Base-by-base conservation (phyloP, 495 filamentous ascomycete species). In the Pseudotulostoma volvatum region DNA sequence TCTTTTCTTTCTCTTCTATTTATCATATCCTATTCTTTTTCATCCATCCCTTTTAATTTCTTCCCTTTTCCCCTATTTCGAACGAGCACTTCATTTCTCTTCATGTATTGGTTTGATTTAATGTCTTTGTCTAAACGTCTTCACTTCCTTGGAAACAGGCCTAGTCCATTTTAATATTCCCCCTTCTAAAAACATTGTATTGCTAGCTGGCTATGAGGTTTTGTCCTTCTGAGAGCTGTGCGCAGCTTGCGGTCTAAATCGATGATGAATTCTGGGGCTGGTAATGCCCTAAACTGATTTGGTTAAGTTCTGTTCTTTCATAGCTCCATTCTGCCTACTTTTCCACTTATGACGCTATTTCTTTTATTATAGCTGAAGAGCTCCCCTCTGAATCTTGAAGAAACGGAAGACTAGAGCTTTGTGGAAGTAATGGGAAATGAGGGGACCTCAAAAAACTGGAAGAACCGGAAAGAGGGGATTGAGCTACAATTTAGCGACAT, bases 121-220 rank as follows among this genome's bases (percentile, higher is more conserved):
- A 33, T 40, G 31, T 34, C 38, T 34, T 32, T 17, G 11, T 32
- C 14, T 25, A 33, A 41, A 40, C 33, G 33, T 33, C 33, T 42
- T 42, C 15, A 28, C n/a, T 18, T 36, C 28, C 31, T 23, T 20
- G 33, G 16, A 19, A 18, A 16, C 35, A n/a, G 39, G 25, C 21
- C 40, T 42, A 35, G 19, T 40, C 32, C 39, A 9, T 30, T 46
- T 45, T 45, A 40, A 41, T 41, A 36, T 31, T 36, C 35, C 15
- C 9, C 37, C 37, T 38, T 51, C 56, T 44, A 49, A 49, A 43
- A 36, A 50, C 42, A 32, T 52, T 66, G 59, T 61, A 63, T 63
- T 66, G 63, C 51, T 64, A 64, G 48, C 48, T 60, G 52, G 50
- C 48, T 62, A 57, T 60, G 54, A 55, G 48, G 44, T 53, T 43